Evolutionary conservation across 768 basidiomycete genomes (phyloP).

Genomic region (Austroboletus festivus): DNA sequence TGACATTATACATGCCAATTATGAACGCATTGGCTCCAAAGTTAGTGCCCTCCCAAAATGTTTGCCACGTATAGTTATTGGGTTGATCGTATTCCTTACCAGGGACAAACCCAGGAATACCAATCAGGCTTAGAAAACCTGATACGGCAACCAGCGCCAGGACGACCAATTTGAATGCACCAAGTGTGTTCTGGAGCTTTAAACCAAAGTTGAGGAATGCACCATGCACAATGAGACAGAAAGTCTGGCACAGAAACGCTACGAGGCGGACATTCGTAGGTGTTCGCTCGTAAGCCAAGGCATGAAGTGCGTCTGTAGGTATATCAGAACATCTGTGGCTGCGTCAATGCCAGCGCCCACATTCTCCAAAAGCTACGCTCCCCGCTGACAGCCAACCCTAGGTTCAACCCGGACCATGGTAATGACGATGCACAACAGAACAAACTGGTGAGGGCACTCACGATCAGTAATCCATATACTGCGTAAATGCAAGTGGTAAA

Average conservation of each 20-base stretch:
- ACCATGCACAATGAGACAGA: constrained; percentile 57
- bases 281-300: constrained; percentile 45
- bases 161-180: constrained; percentile 57
- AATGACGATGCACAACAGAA: background rate
- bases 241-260: constrained; percentile 54
- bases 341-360: constrained; percentile 32
- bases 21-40: constrained; percentile 58
- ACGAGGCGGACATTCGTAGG: constrained; percentile 48
- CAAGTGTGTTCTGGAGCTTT: constrained; percentile 61
- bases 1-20: constrained; percentile 63
- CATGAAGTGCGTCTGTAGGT: constrained; percentile 56
- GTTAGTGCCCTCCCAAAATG: constrained; percentile 61
- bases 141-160: constrained; percentile 49
- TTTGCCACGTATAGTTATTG: constrained; percentile 55
- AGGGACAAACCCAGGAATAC: constrained; percentile 48
- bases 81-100: constrained; percentile 51
- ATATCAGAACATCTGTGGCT: background rate
- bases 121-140: constrained; percentile 51
- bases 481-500: constrained; percentile 59
- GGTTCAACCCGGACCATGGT: background rate
- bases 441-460: constrained; percentile 28
- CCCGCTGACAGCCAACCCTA: constrained; percentile 60
- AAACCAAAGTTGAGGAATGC: constrained; percentile 52
- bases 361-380: constrained; percentile 71
- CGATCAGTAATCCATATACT: constrained; percentile 55